Base-by-base conservation (phyloP, 1,284 basidiomycete genomes). In the Mycena citricolor region DNA sequence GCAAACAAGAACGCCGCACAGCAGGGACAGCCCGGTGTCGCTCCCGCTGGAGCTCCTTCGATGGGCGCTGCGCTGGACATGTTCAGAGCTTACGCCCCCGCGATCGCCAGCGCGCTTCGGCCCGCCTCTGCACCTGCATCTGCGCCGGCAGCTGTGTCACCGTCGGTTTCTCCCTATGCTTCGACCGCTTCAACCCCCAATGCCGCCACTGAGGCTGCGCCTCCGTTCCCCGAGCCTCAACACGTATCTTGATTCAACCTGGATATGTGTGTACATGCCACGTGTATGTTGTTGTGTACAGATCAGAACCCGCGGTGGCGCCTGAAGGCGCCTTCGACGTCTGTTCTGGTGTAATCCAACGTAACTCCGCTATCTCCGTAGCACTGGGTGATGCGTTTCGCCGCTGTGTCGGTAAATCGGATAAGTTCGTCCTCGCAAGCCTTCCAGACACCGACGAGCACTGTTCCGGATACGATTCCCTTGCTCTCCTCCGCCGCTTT, bases 371-470 rank as follows among this genome's bases (percentile, higher is more conserved):
- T 77, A 34, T 87, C 87, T 25, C 69, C 71, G 62, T 94, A 95
- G 60, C 90, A 90, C 61, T 86, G 83, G 8, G 70, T 66, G 47
- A 95, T 86, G 46, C 83, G 71, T 54, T 76, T 79, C 35, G 63
- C 64, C 64, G 88, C 92, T 22, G 79, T 64, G 51, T 83, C 79
- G 5, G 86, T 87, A 56, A 91, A 77, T 51, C 78, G 75, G 47
- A 83, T 63, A 44, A 95, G 60, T 58, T 93, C 90, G 39, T 85
- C 81, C 59, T 93, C 90, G 61, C 90, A 89, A 20, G 89, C 83
- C 55, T 79, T 87, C 93, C 93, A 95, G 2, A 94, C 91, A 3
- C 80, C 83, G 29, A 80, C 77, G 66, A 94, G 72, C 38, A 92
- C 80, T 6, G 79, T 84, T 0, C 84, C 82, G 6, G 83, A 67